Evolutionary conservation across 306 rosid genomes (phyloP).

Genomic region (barrel medic (Medicago truncatula)): MtrunA17r5.0-ANR NC_053049.1:31197001-31197500

Average conservation of each 20-base stretch:
- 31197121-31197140: constrained; percentile 48
- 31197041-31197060: constrained; percentile 5
- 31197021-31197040: background rate
- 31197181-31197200: constrained; percentile 87
- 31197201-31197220: constrained; percentile 62
- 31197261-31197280: background rate
- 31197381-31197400: background rate
- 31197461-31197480: background rate
- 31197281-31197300: background rate
- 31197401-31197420: background rate
- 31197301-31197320: background rate
- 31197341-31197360: background rate
- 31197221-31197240: constrained; percentile 9
- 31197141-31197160: constrained; percentile 88
- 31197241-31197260: background rate
- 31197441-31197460: too few relatives aligned
- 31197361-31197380: background rate
- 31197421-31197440: constrained; percentile 16
- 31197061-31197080: background rate
- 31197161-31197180: constrained; percentile 80
- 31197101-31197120: constrained; percentile 1
- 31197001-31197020: background rate
- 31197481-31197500: background rate
- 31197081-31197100: background rate
- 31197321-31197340: background rate